phyloP scores from a whole-genome alignment of 345 rosid genomes.

The Litchi chinensis region DNA sequence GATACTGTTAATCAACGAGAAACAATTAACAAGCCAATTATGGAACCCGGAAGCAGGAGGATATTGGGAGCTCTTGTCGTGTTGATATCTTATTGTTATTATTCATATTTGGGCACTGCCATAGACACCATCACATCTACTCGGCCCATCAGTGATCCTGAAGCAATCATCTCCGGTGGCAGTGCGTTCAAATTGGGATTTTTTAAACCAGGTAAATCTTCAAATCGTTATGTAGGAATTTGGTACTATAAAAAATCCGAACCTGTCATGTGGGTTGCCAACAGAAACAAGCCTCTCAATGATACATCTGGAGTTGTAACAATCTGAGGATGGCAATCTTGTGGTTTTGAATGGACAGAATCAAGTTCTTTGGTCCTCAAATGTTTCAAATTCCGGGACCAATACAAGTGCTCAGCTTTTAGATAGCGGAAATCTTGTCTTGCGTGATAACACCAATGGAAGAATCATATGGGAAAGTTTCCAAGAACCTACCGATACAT shows the following conservation, averaged over 20 bases:
- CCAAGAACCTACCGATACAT: slow-evolving; percentile 34
- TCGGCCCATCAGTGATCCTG: slow-evolving; percentile 21
- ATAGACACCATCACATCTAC: slow-evolving; percentile 10
- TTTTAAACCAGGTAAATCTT: slow-evolving; percentile 32
- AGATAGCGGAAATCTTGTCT: slow-evolving; percentile 51
- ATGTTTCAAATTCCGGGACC: slow-evolving; percentile 22
- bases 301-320: slow-evolving; percentile 45
- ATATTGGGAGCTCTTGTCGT: not conserved
- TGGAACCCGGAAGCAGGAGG: not conserved
- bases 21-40: not conserved
- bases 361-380: slow-evolving; percentile 54
- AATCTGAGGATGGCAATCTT: slow-evolving; percentile 50
- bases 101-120: slow-evolving; percentile 11
- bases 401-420: slow-evolving; percentile 3
- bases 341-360: slow-evolving; percentile 39
- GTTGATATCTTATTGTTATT: not conserved
- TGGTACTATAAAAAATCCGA: slow-evolving; percentile 25
- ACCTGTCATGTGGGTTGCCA: slow-evolving; percentile 38
- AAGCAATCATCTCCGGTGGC: slow-evolving; percentile 13
- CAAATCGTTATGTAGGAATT: slow-evolving; percentile 33
- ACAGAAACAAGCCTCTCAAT: slow-evolving; percentile 28
- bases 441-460: slow-evolving; percentile 32
- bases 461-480: slow-evolving; percentile 60
- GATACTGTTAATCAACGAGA: not conserved
- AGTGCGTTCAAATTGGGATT: slow-evolving; percentile 34